Base-by-base conservation (phyloP, 2,329 filamentous ascomycete species). In the Teratosphaeria gauchensis region DNA sequence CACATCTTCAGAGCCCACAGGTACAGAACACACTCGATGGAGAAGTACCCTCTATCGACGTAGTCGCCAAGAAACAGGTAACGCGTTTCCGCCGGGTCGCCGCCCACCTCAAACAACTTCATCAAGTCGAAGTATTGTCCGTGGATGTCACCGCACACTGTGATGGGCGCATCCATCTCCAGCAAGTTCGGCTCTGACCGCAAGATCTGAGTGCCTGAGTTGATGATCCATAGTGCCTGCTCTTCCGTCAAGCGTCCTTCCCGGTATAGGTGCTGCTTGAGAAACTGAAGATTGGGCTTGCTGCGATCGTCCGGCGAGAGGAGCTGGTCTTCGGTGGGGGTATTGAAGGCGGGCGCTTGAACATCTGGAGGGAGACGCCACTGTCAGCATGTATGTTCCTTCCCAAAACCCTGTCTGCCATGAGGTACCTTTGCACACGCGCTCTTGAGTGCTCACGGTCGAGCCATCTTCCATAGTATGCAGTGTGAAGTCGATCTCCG, bases 111-210 rank as follows among this genome's bases (percentile, higher is more conserved):
- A 71, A 99, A 99, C 35, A 99, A 82, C 81, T 99, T 99, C 94
- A 99, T 99, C 72, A 99, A 78, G 75, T 99, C 94, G 75, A 96
- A 99, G 79, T 97, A 99, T 78, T 99, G 94, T 66, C 94, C 94
- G 76, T 99, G 94, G 57, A 99, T 92, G 71, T 99, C 94, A 72
- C 94, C 94, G 71, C 94, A 99, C 55, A 99, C 94, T 9, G 94
- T 99, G 72, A 99, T 99, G 62, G 94, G 94, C 48, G 94, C 94
- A 75, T 99, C 94, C 94, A 99, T 99, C 80, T 99, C 94, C 66
- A 99, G 82, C 64, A 99, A 80, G 75, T 97, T 99, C 64, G 94
- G 92, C 78, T 99, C 94, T 62, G 87, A 82, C 71, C 87, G 88
- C 69, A 99, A 81, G 55, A 99, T 78, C 74, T 96, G 89, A 58